Evolutionary conservation across 768 basidiomycete species (phyloP).

Genomic region (Clitopilus hobsonii): DNA sequence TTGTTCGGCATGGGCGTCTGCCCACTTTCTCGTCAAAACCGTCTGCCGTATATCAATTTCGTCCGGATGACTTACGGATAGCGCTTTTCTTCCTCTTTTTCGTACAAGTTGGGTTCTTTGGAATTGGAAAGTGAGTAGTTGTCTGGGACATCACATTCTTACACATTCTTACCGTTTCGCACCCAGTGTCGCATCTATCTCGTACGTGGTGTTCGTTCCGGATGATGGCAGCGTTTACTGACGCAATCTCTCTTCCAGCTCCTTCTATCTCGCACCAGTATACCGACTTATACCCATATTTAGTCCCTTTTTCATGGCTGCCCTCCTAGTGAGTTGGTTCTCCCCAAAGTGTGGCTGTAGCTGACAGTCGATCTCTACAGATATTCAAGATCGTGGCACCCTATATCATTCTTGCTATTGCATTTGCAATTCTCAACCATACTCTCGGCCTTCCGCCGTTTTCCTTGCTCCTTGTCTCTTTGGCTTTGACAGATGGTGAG

Average conservation of each 20-base stretch:
- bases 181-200: conserved; percentile 74
- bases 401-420: conserved; percentile 70
- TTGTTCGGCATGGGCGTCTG: conserved; percentile 10
- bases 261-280: conserved; percentile 85
- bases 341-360: neutral
- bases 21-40: conserved; percentile 6
- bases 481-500: conserved; percentile 68
- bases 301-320: conserved; percentile 79
- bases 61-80: conserved; percentile 61
- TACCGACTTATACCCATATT: conserved; percentile 85
- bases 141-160: conserved; percentile 3
- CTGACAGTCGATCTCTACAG: conserved; percentile 24
- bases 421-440: conserved; percentile 65
- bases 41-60: conserved; percentile 36
- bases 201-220: conserved; percentile 37
- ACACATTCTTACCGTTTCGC: conserved; percentile 1
- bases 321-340: conserved; percentile 50
- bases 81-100: conserved; percentile 84
- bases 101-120: conserved; percentile 84
- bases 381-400: conserved; percentile 81
- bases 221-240: neutral
- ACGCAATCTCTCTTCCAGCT: conserved; percentile 28
- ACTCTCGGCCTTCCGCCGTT: conserved; percentile 69
- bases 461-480: conserved; percentile 72
- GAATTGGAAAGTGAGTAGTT: conserved; percentile 69